These are phyloP conservation scores for Phaeosphaeriaceae sp. DNA, from an alignment of 2,329 filamentous ascomycete species.

Conservation along the genomic window DNA sequence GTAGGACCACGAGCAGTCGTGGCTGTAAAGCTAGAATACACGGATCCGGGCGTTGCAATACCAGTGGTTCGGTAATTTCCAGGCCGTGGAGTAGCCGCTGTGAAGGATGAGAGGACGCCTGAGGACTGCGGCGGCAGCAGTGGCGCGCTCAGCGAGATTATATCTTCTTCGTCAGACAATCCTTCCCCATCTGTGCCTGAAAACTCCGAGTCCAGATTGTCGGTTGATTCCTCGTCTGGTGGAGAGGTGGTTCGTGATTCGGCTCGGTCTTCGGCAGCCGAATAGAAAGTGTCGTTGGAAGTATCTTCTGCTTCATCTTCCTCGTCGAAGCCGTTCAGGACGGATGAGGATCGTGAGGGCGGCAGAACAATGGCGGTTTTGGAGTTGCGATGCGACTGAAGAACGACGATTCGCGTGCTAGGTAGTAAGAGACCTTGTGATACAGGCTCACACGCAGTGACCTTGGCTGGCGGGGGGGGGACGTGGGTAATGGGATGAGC, in stretches of 20 bases:
- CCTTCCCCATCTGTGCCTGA: slow-evolving; percentile 73
- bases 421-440: slow-evolving; percentile 81
- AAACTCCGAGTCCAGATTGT: slow-evolving; percentile 61
- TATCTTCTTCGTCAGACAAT: slow-evolving; percentile 90
- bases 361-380: slow-evolving; percentile 55
- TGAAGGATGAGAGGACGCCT: slow-evolving; percentile 79
- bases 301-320: slow-evolving; percentile 84
- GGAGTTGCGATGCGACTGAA: slow-evolving; percentile 63
- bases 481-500: slow-evolving; percentile 87
- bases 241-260: slow-evolving; percentile 49
- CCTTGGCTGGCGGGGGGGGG: slow-evolving; percentile 81
- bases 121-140: slow-evolving; percentile 77
- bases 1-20: slow-evolving; percentile 76
- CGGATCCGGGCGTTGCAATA: slow-evolving; percentile 81
- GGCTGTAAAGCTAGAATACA: slow-evolving; percentile 87
- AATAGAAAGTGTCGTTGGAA: slow-evolving; percentile 89
- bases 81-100: slow-evolving; percentile 81
- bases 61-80: slow-evolving; percentile 74
- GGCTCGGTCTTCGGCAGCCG: slow-evolving; percentile 77
- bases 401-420: slow-evolving; percentile 82
- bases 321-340: slow-evolving; percentile 66
- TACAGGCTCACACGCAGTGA: slow-evolving; percentile 93
- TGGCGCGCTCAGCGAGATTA: slow-evolving; percentile 87
- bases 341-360: slow-evolving; percentile 52
- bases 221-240: slow-evolving; percentile 49